Evolutionary conservation across 2,329 filamentous ascomycete genomes (phyloP).

Genomic region (Pezicula radicicola): DNA sequence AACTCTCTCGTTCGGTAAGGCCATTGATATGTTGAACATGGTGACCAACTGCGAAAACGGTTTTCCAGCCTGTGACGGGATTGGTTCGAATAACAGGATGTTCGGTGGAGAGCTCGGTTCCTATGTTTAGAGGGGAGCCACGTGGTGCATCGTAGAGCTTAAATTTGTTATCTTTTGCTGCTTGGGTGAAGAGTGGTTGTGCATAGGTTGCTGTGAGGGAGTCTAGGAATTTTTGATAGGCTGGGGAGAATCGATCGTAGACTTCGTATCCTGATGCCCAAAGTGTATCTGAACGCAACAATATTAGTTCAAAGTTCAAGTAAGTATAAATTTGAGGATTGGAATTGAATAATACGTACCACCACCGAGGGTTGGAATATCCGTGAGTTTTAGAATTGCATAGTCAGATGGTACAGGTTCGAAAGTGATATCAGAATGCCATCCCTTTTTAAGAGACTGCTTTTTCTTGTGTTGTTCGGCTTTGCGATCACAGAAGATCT

Average conservation of each 20-base stretch:
- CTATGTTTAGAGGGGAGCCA: constrained; percentile 49
- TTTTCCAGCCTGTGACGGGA: constrained; percentile 57
- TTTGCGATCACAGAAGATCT: too few species aligned
- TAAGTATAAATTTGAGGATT: neutral
- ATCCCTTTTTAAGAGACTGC: constrained; percentile 44
- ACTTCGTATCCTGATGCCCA: constrained; percentile 68
- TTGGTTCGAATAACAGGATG: constrained; percentile 56
- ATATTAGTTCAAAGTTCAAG: neutral
- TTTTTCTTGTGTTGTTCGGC: constrained; percentile 29
- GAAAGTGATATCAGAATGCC: constrained; percentile 65
- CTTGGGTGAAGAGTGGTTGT: constrained; percentile 46
- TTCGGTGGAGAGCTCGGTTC: constrained; percentile 42
- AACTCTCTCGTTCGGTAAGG: constrained; percentile 43
- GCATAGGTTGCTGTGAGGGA: constrained; percentile 53
- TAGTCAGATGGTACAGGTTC: constrained; percentile 64
- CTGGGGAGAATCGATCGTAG: constrained; percentile 58
- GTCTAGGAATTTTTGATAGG: constrained; percentile 57
- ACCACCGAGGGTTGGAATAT: constrained; percentile 28
- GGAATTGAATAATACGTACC: constrained; percentile 13
- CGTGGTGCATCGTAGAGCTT: constrained; percentile 42
- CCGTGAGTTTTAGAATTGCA: constrained; percentile 36
- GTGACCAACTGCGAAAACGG: constrained; percentile 48
- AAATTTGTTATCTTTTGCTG: constrained; percentile 42
- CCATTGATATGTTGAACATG: constrained; percentile 50
- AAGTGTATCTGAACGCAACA: constrained; percentile 47